Evolutionary conservation across 2,329 filamentous ascomycete genomes (phyloP).

Genomic region (Claviceps citrina): DNA sequence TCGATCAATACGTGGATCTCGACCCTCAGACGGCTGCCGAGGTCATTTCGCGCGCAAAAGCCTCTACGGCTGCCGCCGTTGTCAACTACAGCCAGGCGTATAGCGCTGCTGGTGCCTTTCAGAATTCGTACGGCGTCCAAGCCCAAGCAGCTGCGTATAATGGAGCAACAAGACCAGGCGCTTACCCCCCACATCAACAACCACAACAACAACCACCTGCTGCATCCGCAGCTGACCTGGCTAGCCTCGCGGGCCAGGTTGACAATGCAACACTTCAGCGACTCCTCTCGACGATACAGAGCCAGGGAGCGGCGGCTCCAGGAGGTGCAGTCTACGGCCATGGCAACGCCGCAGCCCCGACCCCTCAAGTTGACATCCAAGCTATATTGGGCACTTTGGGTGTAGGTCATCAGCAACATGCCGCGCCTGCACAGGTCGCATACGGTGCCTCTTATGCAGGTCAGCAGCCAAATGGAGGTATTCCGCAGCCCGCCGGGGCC

Average conservation of each 20-base stretch:
- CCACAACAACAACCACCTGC: constrained; percentile 20
- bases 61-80: constrained; percentile 15
- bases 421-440: constrained; percentile 11
- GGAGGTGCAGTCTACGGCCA: constrained; percentile 4
- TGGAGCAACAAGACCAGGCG: constrained; percentile 13
- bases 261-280: constrained; percentile 58
- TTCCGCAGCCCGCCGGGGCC: constrained; percentile 8
- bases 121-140: constrained; percentile 19
- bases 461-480: constrained; percentile 15
- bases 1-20: constrained; percentile 75
- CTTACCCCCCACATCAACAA: constrained; percentile 14
- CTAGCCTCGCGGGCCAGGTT: constrained; percentile 49
- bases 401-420: constrained; percentile 10
- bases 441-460: constrained; percentile 19
- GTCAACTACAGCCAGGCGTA: constrained; percentile 19
- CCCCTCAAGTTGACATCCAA: constrained; percentile 28
- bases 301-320: constrained; percentile 1
- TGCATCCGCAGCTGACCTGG: constrained; percentile 35
- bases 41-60: constrained; percentile 59
- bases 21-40: constrained; percentile 67
- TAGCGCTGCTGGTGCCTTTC: constrained; percentile 13
- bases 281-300: constrained; percentile 44
- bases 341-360: constrained; percentile 7
- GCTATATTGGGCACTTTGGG: constrained; percentile 29
- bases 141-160: constrained; percentile 13